Conservation (phyloP, 371 early-diverging fungal genomes). For the Lichtheimia ornata region DNA sequence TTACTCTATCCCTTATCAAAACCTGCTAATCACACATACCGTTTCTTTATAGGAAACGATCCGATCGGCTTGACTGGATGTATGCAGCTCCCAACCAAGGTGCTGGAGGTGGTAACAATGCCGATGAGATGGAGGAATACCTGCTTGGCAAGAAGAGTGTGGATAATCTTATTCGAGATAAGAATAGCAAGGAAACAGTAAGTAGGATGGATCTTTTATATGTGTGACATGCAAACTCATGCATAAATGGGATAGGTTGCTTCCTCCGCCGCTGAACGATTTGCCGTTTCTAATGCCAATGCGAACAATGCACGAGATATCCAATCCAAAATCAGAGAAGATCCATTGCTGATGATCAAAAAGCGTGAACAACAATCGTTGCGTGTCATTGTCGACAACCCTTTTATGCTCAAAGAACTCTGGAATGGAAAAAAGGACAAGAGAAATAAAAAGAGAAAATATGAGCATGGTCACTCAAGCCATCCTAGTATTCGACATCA, state of each 20-base stretch:
- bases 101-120: conserved; percentile 43
- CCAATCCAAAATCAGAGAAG: conserved; percentile 87
- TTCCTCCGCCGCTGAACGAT: conserved; percentile 24
- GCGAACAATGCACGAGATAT: conserved; percentile 85
- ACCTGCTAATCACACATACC: neutral
- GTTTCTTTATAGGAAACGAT: conserved; percentile 55
- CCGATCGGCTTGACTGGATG: conserved; percentile 94
- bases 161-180: conserved; percentile 65
- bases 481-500: neutral
- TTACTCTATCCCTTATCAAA: neutral
- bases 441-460: conserved; percentile 36
- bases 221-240: neutral
- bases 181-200: conserved; percentile 47
- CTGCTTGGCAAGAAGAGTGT: conserved; percentile 88
- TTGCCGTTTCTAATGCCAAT: conserved; percentile 48
- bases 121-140: conserved; percentile 83
- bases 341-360: conserved; percentile 89
- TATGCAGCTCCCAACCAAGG: conserved; percentile 75
- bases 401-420: conserved; percentile 66
- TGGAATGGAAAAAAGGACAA: conserved; percentile 46
- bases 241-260: conserved; percentile 17
- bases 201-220: conserved; percentile 8
- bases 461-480: neutral
- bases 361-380: conserved; percentile 82
- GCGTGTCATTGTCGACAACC: conserved; percentile 78